Conservation (phyloP, 2,329 filamentous ascomycete genomes). For the Cladophialophora carrionii region DNA sequence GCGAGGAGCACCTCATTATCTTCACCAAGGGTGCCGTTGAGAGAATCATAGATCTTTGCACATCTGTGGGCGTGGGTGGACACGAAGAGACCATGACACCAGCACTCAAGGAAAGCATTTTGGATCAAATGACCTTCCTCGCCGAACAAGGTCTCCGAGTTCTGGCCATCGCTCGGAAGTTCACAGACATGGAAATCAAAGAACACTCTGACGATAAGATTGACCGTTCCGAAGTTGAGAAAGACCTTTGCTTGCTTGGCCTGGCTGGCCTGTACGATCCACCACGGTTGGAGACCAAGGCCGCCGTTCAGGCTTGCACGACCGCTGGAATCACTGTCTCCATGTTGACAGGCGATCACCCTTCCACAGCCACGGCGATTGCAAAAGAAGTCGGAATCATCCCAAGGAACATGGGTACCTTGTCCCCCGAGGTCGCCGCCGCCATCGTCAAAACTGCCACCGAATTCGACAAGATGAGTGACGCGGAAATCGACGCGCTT, state of each 20-base stretch:
- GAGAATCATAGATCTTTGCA: conserved; percentile 62
- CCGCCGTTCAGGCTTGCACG: conserved; percentile 57
- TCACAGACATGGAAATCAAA: conserved; percentile 36
- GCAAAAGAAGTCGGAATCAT: conserved; percentile 62
- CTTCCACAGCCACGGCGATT: conserved; percentile 60
- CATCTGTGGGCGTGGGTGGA: conserved; percentile 49
- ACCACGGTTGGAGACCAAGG: conserved; percentile 62
- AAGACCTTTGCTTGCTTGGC: conserved; percentile 59
- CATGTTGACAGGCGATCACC: conserved; percentile 63
- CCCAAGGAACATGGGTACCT: conserved; percentile 49
- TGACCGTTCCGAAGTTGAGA: conserved; percentile 56
- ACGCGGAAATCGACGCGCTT: conserved; percentile 64
- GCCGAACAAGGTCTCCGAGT: conserved; percentile 64
- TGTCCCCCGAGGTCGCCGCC: conserved; percentile 52
- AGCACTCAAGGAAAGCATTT: conserved; percentile 43
- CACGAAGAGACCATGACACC: conserved; percentile 48
- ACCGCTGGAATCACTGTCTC: conserved; percentile 61
- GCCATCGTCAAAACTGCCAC: conserved; percentile 60
- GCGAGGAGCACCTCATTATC: conserved; percentile 45
- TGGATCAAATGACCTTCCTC: conserved; percentile 61
- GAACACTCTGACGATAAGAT: conserved; percentile 41
- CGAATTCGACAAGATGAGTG: conserved; percentile 59
- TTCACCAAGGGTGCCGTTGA: conserved; percentile 68
- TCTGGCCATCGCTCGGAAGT: conserved; percentile 58
- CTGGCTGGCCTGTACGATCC: conserved; percentile 66